Conservation (phyloP, 768 basidiomycete species). For the Leucocoprinus sp. region DNA sequence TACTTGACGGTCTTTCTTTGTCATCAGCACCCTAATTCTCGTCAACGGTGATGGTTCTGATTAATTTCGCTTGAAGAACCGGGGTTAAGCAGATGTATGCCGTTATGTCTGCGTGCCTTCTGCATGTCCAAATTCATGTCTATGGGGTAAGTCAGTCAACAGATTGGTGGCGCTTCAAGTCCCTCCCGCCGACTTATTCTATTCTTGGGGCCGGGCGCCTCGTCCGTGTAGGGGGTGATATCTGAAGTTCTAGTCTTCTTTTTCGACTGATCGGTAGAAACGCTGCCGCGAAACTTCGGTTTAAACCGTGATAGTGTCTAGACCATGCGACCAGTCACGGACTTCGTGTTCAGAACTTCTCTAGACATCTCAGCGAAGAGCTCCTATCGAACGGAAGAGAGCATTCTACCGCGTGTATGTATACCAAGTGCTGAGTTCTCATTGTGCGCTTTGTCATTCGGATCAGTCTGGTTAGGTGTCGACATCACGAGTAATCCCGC, state of each 20-base stretch:
- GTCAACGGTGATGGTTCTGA: conserved; percentile 7
- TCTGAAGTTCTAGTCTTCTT: background rate
- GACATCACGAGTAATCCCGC: too few species aligned
- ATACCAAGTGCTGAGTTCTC: too few species aligned
- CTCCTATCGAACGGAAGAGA: too few species aligned
- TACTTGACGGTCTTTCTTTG: background rate
- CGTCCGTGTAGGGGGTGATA: background rate
- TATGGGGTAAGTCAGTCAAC: background rate
- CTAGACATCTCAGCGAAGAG: too few species aligned
- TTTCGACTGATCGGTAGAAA: conserved; percentile 3
- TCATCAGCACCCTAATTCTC: conserved; percentile 12
- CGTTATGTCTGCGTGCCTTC: too few species aligned
- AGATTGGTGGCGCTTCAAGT: background rate
- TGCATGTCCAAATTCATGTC: background rate
- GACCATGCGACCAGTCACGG: too few species aligned
- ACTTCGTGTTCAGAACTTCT: too few species aligned
- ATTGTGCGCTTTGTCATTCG: too few species aligned
- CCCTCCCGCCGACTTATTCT: background rate
- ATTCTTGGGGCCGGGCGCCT: background rate
- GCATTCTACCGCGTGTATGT: too few species aligned
- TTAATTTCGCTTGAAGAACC: conserved; percentile 1
- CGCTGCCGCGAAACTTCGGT: background rate
- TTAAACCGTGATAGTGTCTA: background rate
- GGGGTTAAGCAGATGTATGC: conserved; percentile 1
- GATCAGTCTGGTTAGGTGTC: too few species aligned